Conservation (phyloP, 495 filamentous ascomycete species). For the Neurospora intermedia region DNA sequence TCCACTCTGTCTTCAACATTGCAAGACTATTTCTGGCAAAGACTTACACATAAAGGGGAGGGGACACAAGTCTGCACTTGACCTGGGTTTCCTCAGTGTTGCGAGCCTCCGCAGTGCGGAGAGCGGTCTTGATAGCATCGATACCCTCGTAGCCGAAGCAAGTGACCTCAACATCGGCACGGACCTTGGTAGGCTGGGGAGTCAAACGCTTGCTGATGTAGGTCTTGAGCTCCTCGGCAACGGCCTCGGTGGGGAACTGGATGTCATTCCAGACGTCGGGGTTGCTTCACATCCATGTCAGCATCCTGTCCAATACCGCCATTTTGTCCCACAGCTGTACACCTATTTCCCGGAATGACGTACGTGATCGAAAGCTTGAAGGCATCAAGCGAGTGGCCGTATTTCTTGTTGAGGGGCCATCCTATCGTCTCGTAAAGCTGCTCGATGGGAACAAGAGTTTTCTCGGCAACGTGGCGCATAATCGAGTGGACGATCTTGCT, state of each 20-base stretch:
- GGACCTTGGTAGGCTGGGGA: constrained; percentile 94
- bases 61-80: constrained; percentile 92
- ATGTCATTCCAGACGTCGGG: constrained; percentile 92
- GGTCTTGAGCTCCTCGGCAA: constrained; percentile 73
- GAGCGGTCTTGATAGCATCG: constrained; percentile 87
- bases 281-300: constrained; percentile 46
- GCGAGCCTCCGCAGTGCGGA: constrained; percentile 76
- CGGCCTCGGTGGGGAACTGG: constrained; percentile 73
- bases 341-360: constrained; percentile 13
- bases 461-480: constrained; percentile 95
- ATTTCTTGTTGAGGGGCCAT: constrained; percentile 96
- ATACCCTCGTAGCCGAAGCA: constrained; percentile 99
- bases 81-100: constrained; percentile 86
- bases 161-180: constrained; percentile 94
- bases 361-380: constrained; percentile 99
- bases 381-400: constrained; percentile 90
- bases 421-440: constrained; percentile 84
- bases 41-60: constrained; percentile 73
- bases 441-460: constrained; percentile 87
- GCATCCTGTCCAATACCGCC: constrained; percentile 1
- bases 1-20: neutral
- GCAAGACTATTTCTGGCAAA: constrained; percentile 5
- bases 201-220: constrained; percentile 96
- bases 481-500: constrained; percentile 98
- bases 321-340: neutral